Base-by-base conservation (phyloP, 371 early-diverging fungal genomes). In the Lichtheimia ramosa region DNA sequence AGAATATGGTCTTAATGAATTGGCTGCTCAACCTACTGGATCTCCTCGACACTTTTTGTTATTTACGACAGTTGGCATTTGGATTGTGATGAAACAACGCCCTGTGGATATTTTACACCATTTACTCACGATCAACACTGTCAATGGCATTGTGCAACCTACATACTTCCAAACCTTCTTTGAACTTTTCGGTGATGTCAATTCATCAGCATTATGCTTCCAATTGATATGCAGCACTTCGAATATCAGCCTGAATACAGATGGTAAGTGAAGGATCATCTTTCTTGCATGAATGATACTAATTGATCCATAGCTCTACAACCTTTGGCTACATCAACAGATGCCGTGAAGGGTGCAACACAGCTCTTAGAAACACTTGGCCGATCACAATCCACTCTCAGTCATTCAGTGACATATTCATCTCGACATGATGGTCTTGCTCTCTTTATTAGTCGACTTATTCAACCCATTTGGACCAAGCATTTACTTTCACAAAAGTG, bases 401-500 rank as follows among this genome's bases (percentile, higher is more conserved):
- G 56, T 20, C 42, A 49, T 4, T 0, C n/a, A 16, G 25, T 61
- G 28, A 25, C 53, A 15, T 65, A 73, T 60, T 84, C 87, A 43
- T 86, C 82, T 42, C 71, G 80, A 51, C 90, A 92, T 63, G 83
- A 92, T 59, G 94, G 91, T n/a, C 74, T 94, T 43, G 88, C 84
- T 10, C 66, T 92, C 10, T 93, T 89, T 60, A 56, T 95, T 52
- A 78, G 86, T 14, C 89, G 94, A 14, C 54, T 86, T 3, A 66
- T 94, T 63, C 66, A 76, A 25, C 86, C 92, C 1, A 61, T 93
- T 15, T 94, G 96, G 95, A 73, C 74, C 39, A 73, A 71, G 39
- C 64, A 70, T n/a, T 69, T 89, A 21, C 65, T 80, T 23, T 79
- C 77, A 58, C 65, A 63, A 58, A 59, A 39, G 68, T 63, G 57